Base-by-base conservation (phyloP, 352 stramenopile genomes). In the Globisporangium spiculum region DNA sequence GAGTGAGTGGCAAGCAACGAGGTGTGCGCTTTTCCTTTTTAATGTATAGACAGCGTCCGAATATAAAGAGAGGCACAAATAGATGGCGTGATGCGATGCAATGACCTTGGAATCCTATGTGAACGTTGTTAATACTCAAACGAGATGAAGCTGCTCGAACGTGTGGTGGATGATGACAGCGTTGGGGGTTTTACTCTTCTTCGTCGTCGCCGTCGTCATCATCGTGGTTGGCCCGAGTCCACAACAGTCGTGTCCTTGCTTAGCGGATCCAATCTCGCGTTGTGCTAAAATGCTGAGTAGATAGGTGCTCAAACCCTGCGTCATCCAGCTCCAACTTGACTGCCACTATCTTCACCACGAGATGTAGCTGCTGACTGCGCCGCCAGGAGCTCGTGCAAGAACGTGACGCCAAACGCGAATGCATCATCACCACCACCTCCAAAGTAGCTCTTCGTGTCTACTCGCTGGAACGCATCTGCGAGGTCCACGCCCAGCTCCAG, bases 31-130 rank as follows among this genome's bases (percentile, higher is more conserved):
- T 36, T 46, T 20, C 22, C 41, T 46, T 50, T 48, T 62, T 62
- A 50, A 62, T 62, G 56, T 62, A 62, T 62, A 62, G 56, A 61
- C 55, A 61, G 18, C 55, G 30, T 61, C 55, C 50, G 9, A 52
- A 60, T 60, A 38, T 16, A 48, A 62, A 32, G 6, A 62, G 56
- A 32, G 9, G 50, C 32, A n/a, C 22, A 62, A 48, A 62, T 62
- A 50, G 10, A 62, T 16, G 32, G 18, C n/a, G 56, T n/a, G 32
- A 26, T 18, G 14, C 18, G 20, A 27, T 27, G 18, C 32, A 61
- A 60, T 10, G 1, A 8, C 24, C 36, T 60, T 46, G 30, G 30
- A 20, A 8, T 9, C 4, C 7, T 41, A 16, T 34, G 9, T 7
- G n/a, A 10, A 10, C 24, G 12, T 46, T 34, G 50, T 56, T 27